phyloP scores from a whole-genome alignment of 2,329 filamentous ascomycete genomes.

The Coniochaeta ligniaria region DNA sequence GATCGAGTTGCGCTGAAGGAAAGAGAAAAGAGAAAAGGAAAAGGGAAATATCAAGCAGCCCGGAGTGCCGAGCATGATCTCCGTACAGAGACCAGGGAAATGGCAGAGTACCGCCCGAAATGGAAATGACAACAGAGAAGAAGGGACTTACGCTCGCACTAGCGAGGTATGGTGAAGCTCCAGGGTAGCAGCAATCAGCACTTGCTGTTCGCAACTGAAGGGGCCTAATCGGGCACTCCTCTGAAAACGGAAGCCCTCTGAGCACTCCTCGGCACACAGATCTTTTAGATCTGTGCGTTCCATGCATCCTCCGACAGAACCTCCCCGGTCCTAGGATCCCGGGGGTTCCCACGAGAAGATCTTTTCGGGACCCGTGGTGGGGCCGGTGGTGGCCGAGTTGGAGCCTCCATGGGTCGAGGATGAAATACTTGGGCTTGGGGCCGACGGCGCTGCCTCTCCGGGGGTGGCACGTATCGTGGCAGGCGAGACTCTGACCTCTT shows the following conservation, averaged over 20 bases:
- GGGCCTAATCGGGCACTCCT: neutral
- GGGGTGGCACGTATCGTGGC: neutral
- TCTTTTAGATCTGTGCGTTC: neutral
- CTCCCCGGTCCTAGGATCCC: neutral
- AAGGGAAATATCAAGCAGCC: too few species aligned
- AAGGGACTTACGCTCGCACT: neutral
- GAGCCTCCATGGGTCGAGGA: too few species aligned
- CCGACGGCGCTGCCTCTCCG: too few species aligned
- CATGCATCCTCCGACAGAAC: neutral
- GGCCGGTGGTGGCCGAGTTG: too few species aligned
- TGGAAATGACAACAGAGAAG: too few species aligned
- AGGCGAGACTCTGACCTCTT: neutral
- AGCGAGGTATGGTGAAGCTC: neutral
- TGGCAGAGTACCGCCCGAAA: too few species aligned
- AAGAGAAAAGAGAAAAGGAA: too few species aligned
- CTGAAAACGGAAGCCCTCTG: neutral
- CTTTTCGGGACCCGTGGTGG: neutral
- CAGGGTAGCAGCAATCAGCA: neutral
- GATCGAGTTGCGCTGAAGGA: too few species aligned
- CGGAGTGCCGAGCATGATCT: too few species aligned
- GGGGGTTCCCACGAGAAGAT: neutral
- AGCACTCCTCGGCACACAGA: too few species aligned
- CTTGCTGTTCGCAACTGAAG: neutral
- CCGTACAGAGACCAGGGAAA: too few species aligned
- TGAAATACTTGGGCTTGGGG: too few species aligned